A percentile compares a stretch with the other conserved stretches of the same genome.
Conservation (phyloP, 768 basidiomycete species). For the Suillus luteus region DNA sequence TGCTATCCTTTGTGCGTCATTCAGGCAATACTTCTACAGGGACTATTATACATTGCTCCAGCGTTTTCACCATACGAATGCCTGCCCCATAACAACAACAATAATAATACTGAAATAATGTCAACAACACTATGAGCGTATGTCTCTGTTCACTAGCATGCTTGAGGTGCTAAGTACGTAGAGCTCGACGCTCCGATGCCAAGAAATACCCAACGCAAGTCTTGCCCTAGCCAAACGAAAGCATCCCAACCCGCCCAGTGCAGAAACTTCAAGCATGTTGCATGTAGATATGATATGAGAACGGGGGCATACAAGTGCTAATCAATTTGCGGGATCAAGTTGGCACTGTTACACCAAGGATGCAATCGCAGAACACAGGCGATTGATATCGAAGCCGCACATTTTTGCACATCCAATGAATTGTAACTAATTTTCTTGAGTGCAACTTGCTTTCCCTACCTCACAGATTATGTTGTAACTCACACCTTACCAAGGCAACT, state of each 20-base stretch:
- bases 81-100: neutral
- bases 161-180: neutral
- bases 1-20: neutral
- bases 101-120: neutral
- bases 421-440: too few species aligned
- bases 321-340: too few species aligned
- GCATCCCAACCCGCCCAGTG: too few species aligned
- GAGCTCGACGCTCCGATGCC: neutral
- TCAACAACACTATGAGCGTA: neutral
- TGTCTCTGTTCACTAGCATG: neutral
- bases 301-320: too few species aligned
- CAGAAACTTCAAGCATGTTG: too few species aligned
- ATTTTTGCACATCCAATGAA: too few species aligned
- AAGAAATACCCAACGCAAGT: neutral
- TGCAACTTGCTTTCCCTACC: too few species aligned
- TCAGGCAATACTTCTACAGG: neutral
- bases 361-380: too few species aligned
- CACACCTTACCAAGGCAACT: neutral
- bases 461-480: too few species aligned
- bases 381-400: too few species aligned
- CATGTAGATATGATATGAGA: too few species aligned
- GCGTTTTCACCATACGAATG: neutral
- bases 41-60: neutral
- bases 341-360: neutral
- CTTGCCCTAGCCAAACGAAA: neutral